Evolutionary conservation across 2,329 filamentous ascomycete species (phyloP).

Genomic region (Verticillium klebahnii): DNA sequence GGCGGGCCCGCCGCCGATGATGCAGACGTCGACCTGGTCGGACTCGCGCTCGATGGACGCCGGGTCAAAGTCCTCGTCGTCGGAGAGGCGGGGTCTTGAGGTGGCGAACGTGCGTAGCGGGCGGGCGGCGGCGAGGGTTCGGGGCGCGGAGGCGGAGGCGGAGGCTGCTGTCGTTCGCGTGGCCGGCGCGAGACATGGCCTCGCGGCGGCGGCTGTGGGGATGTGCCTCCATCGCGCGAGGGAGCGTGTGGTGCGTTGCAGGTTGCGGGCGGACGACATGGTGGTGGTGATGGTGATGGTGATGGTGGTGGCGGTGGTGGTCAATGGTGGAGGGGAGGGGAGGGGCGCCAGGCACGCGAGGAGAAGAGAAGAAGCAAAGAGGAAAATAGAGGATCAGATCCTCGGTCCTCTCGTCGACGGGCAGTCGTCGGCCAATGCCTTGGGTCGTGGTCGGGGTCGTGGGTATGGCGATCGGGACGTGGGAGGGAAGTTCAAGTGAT

Average conservation of each 20-base stretch:
- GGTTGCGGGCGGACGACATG: conserved; percentile 32
- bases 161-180: conserved; percentile 2
- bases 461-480: not conserved
- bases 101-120: conserved; percentile 11
- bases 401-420: not conserved
- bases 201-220: conserved; percentile 13
- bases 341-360: not conserved
- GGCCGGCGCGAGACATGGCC: conserved; percentile 7
- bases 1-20: conserved; percentile 89
- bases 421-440: not conserved
- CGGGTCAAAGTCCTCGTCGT: conserved; percentile 60
- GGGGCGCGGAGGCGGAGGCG: not conserved
- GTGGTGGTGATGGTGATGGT: conserved; percentile 25
- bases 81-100: conserved; percentile 5
- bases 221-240: conserved; percentile 18
- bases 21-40: conserved; percentile 94
- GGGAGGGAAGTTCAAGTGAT: conserved; percentile 7
- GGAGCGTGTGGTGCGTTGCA: conserved; percentile 30
- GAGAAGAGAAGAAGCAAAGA: conserved; percentile 19
- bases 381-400: not conserved
- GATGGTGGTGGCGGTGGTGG: not conserved
- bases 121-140: not conserved
- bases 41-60: conserved; percentile 73
- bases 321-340: not conserved
- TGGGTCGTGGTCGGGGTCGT: not conserved